Evolutionary conservation across 352 stramenopile genomes (phyloP).

Genomic region (Globisporangium parvum): DNA sequence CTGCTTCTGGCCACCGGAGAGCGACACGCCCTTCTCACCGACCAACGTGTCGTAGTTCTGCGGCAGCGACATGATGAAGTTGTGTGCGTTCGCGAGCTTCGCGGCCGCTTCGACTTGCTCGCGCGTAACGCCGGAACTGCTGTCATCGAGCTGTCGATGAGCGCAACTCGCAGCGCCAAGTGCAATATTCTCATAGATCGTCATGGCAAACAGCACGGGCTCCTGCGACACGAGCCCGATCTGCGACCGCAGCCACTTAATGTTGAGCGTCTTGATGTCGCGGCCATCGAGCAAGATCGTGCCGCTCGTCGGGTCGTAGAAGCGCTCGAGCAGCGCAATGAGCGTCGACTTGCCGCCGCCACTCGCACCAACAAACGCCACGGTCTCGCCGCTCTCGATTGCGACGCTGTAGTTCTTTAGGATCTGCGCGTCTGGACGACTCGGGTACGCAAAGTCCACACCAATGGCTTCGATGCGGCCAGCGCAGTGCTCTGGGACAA

Average conservation of each 20-base stretch:
- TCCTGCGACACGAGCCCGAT: constrained; percentile 78
- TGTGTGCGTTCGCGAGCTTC: constrained; percentile 38
- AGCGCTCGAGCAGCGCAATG: constrained; percentile 9
- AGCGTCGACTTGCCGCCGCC: constrained; percentile 8
- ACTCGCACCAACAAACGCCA: constrained; percentile 4
- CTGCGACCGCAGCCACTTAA: constrained; percentile 19
- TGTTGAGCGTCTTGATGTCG: constrained; percentile 65
- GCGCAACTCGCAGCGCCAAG: constrained; percentile 27
- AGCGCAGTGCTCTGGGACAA: constrained; percentile 17
- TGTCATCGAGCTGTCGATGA: too few relatives aligned
- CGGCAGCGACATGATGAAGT: constrained; percentile 79
- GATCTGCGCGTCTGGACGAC: not conserved
- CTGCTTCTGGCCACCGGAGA: constrained; percentile 34
- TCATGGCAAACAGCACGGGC: constrained; percentile 85
- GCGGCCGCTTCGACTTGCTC: constrained; percentile 13
- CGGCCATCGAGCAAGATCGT: constrained; percentile 55
- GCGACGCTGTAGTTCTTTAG: constrained; percentile 1
- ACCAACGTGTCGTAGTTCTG: constrained; percentile 74
- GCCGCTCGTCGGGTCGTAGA: constrained; percentile 9
- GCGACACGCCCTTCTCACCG: constrained; percentile 28
- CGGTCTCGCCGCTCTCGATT: not conserved
- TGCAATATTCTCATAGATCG: constrained; percentile 86
- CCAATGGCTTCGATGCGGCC: constrained; percentile 39
- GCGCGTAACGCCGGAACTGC: not conserved
- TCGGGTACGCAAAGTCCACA: constrained; percentile 16